Evolutionary conservation across 1,284 basidiomycete genomes (phyloP), one percentile per base, ranked within the genome.

Genomic region (Porogramme epimiltina): DNA sequence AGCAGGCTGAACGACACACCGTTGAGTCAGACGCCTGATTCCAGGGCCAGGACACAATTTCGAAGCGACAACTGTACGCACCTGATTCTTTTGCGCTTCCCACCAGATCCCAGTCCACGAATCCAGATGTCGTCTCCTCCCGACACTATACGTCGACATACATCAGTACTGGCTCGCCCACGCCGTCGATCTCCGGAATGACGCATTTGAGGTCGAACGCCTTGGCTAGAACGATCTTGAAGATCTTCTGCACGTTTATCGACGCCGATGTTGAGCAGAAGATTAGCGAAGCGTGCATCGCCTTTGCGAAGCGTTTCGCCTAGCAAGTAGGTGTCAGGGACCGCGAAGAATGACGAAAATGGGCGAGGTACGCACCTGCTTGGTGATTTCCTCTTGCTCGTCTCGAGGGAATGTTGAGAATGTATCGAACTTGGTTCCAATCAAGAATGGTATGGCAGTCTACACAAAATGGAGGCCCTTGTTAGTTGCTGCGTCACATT

Each of bases 181-280:
- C 89, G 48, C 92, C 91, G 67, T 95, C 92, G 60, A 97, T 96
- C 75, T 98, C 95, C 36, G 95, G 94, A 63, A 98, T 95, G 57
- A 96, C 93, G 68, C 93, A 96, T 82, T 97, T 93, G 54, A 89
- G 78, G 71, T 93, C 91, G 64, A 93, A 93, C 26, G 91, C 91
- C 69, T 93, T 93, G 47, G 90, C 90, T 45, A 94, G 80, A 40
- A 95, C 90, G 70, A 95, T 95, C 79, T 98, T 97, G 86, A 98
- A 98, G 63, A 98, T 98, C 81, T 98, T 97, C 79, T 98, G 96
- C 47, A 99, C 95, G 70, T 99, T 98, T 77, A 98, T 97, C 54
- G 94, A 94, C 61, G 95, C 94, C 36, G 92, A 93, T 37, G 96
- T 98, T 40, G 95, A 98, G 74, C 95, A 98, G 74, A 98, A 99